These are phyloP conservation scores for Solanum ossicruentum DNA, from an alignment of 257 asterid species.

Conservation along the genomic window DNA sequence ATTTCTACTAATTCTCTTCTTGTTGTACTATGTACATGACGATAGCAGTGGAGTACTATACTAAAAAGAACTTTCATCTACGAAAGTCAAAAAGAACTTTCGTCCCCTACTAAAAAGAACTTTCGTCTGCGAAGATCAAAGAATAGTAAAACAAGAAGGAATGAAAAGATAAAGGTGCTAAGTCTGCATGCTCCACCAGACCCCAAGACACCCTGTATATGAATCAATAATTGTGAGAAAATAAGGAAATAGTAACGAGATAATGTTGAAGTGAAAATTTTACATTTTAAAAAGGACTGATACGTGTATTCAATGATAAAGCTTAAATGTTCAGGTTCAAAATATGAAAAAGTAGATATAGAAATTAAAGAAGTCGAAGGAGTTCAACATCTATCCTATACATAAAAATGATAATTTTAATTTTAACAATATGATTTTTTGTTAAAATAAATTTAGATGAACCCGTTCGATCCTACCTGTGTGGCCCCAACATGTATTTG, in stretches of 20 bases:
- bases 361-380: not conserved
- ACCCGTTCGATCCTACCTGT: too few species aligned
- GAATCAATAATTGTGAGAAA: not conserved
- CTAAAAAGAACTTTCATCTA: too few species aligned
- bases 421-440: rapidly evolving
- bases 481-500: not conserved
- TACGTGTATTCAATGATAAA: not conserved
- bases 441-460: rapidly evolving
- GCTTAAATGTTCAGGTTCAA: rapidly evolving
- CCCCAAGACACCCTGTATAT: not conserved
- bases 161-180: too few species aligned
- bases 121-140: too few species aligned
- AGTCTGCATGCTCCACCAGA: too few species aligned
- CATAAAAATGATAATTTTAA: not conserved
- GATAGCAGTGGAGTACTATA: not conserved
- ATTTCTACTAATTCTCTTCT: too few species aligned
- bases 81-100: too few species aligned
- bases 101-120: not conserved
- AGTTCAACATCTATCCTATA: not conserved
- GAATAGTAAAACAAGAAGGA: too few species aligned
- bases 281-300: not conserved
- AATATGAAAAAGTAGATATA: too few species aligned
- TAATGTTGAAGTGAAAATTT: not conserved
- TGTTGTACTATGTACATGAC: too few species aligned
- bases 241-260: not conserved